Base-by-base conservation (phyloP, 2,329 filamentous ascomycete species). In the Coniosporium tulheliwenetii region DNA sequence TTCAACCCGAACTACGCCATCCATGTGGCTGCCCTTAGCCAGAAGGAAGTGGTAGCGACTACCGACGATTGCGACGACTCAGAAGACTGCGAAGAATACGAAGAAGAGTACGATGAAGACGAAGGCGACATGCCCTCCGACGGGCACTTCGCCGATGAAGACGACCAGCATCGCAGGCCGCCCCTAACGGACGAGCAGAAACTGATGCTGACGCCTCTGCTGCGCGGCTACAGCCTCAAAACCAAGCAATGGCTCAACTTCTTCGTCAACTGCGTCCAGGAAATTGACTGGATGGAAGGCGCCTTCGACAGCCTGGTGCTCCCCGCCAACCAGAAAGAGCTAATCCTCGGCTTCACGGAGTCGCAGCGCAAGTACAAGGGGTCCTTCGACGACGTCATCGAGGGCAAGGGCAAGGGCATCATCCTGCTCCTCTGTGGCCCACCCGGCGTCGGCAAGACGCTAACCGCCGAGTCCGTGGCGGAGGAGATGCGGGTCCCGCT, bases 381-480 rank as follows among this genome's bases (percentile, higher is more conserved):
- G 26, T 39, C 47, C 8, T 69, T 70, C 45, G 66, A 70, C 48
- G 67, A 72, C 45, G 55, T 71, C 13, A 65, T 73, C 19, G 57
- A 64, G 26, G 69, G 67, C 29, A 73, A 73, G 47, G 70, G 70
- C 10, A 59, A 60, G 12, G 69, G 70, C 8, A 62, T 71, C 40
- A 69, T 72, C 41, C 56, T 72, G 42, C 58, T 72, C 3, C 59
- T 73, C 2, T 61, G 58, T 36, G 70, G 69, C 2, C 65, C 65
- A 0, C 69, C 70, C 0, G 70, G 70, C 2, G 66, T 71, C 2
- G 70, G 70, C 10, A 74, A 74, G 53, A 74, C 70, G 0, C 49
- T 69, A 16, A 70, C 67, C 3, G 65, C 64, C 5, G 68, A 70
- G 47, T 62, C 59, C 37, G 60, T 70, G 15, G 68, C 70, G 1